Percentiles rank a stretch among this genome's conserved stretches.
Evolutionary conservation across 371 early-diverging fungal species (phyloP).

Genomic region (Nematocida ausubeli): DNA sequence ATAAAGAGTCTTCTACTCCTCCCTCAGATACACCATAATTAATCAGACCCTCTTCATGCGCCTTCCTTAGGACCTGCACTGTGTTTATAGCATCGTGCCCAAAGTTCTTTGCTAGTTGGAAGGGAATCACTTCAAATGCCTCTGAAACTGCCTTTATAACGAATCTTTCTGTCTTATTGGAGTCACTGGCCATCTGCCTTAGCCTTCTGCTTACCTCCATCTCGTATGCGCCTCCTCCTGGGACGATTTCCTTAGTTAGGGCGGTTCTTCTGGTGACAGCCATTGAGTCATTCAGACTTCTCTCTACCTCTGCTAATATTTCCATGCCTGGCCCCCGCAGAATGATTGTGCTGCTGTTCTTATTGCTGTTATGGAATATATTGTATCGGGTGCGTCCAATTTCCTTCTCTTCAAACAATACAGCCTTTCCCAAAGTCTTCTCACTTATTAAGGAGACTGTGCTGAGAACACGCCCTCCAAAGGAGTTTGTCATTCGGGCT

Average conservation of each 20-base stretch:
- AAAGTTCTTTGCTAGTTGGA: constrained; percentile 94
- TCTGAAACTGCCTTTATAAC: constrained; percentile 88
- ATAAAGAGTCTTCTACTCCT: constrained; percentile 75
- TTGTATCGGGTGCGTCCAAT: constrained; percentile 95
- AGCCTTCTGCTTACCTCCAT: constrained; percentile 92
- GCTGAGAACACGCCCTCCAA: constrained; percentile 84
- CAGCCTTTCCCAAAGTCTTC: constrained; percentile 75
- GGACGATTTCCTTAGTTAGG: constrained; percentile 75
- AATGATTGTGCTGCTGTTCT: constrained; percentile 82
- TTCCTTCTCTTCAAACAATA: constrained; percentile 88
- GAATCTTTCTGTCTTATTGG: constrained; percentile 89
- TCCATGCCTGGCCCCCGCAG: constrained; percentile 97
- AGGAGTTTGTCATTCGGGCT: constrained; percentile 83
- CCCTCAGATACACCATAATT: constrained; percentile 71
- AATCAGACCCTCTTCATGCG: constrained; percentile 75
- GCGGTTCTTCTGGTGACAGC: constrained; percentile 76
- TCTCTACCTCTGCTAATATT: constrained; percentile 97
- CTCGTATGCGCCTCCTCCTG: constrained; percentile 81
- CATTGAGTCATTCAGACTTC: constrained; percentile 94
- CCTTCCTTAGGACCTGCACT: constrained; percentile 87
- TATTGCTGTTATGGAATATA: constrained; percentile 81
- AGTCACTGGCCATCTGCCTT: constrained; percentile 79
- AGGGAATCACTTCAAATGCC: constrained; percentile 94
- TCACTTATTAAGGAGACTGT: constrained; percentile 73
- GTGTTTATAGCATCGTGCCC: constrained; percentile 97